Evolutionary conservation across 768 basidiomycete species (phyloP), one percentile per base, ranked within the genome.

Genomic region (Hericium rajendrae): DNA sequence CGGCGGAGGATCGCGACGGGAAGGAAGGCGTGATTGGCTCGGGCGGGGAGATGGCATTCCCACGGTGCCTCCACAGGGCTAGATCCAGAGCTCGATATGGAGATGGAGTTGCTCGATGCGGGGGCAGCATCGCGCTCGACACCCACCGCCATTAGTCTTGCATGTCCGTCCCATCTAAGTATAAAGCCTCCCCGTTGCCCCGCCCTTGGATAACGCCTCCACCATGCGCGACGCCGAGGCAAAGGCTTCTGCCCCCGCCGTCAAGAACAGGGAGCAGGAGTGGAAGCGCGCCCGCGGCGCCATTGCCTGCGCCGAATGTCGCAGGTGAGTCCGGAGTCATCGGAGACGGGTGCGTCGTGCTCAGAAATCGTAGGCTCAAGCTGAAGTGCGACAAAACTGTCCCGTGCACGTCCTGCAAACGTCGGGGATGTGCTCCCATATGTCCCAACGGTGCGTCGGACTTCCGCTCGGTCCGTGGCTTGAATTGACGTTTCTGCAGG

Each of bases 331-430:
- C n/a, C 51, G 40, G 48, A 20, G 37, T 32, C 3, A 5, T 16
- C 40, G 6, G 6, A 49, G 39, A 32, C 9, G 32, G 9, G 32
- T 32, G 32, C 32, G 2, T 6, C 9, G 8, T 8, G 32, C 32
- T 32, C 9, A 32, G 6, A 32, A 0, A 8, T 13, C 15, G 18
- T 10, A 85, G 84, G 28, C 74, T 87, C 41, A 86, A 86, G 65
- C 67, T 86, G 48, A 86, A 84, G 68, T 89, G 87, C 68, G 85
- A 88, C 70, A 89, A 88, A 69, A 85, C 79, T 3, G 79, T 77
- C 15, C 76, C 75, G 0, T 78, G 77, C 60, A 71, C 75, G 1
- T 78, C 76, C 5, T 73, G 87, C 68, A 86, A 82, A 66, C 80
- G 87, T 43, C 74, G 87, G 62, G 87, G 87, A 28, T 89, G 87